These are phyloP conservation scores for Starmerella vaccinii DNA, from an alignment of 805 yeast genomes.

Conservation along the genomic window DNA sequence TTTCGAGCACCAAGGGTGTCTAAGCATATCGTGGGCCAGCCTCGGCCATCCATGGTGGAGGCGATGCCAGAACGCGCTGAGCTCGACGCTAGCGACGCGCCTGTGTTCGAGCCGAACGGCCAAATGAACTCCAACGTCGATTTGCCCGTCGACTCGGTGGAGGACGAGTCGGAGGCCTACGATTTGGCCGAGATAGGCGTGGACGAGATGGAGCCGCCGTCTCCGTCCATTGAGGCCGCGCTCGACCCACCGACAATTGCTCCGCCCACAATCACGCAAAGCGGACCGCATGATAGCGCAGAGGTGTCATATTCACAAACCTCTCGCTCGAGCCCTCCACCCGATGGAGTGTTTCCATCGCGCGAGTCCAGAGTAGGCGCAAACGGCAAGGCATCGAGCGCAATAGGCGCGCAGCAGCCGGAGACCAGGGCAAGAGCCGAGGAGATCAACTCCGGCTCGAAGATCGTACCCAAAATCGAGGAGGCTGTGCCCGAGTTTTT, in stretches of 20 bases:
- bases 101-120: not conserved
- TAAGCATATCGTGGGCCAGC: not conserved
- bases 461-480: conserved; percentile 22
- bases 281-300: not conserved
- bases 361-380: not conserved
- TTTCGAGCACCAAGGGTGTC: too few relatives aligned
- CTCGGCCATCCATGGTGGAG: not conserved
- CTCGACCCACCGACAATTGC: not conserved
- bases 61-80: not conserved
- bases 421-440: conserved; percentile 24
- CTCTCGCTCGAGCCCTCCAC: conserved; percentile 1
- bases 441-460: conserved; percentile 22
- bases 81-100: not conserved
- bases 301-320: not conserved
- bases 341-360: not conserved
- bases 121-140: not conserved
- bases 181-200: conserved; percentile 4
- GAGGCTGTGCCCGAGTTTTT: conserved; percentile 16
- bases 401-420: not conserved
- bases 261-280: not conserved
- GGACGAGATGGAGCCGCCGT: conserved; percentile 18
- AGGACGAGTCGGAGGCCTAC: not conserved
- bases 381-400: not conserved
- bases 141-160: not conserved
- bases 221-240: not conserved